phyloP scores from a whole-genome alignment of 179 eudicot species.

The Silene coronaria region DNA sequence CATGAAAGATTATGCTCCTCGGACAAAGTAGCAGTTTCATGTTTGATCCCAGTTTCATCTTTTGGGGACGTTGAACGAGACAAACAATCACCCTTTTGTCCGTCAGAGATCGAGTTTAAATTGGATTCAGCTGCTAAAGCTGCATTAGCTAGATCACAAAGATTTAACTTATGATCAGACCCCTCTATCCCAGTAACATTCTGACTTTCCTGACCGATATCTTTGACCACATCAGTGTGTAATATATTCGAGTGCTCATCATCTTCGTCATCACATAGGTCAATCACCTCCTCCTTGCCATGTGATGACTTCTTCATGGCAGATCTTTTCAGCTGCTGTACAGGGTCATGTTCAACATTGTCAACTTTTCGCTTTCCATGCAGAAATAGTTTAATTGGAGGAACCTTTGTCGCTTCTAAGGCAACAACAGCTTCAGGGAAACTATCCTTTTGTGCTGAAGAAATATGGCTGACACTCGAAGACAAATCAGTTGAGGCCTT shows the following conservation, averaged over 20 bases:
- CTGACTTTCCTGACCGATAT: slow-evolving; percentile 23
- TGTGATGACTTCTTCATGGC: slow-evolving; percentile 33
- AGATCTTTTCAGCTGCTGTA: slow-evolving; percentile 25
- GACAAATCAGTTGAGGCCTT: slow-evolving; percentile 28
- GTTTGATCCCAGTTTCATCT: slow-evolving; percentile 31
- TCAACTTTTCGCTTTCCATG: slow-evolving; percentile 25
- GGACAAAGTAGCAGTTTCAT: slow-evolving; percentile 29
- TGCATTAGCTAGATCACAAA: slow-evolving; percentile 35
- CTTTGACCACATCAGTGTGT: slow-evolving; percentile 26
- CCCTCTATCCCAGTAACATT: slow-evolving; percentile 19
- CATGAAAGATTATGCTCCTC: slow-evolving; percentile 31
- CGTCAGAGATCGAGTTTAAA: slow-evolving; percentile 27
- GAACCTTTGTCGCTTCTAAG: slow-evolving; percentile 33
- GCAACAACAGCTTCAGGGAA: slow-evolving; percentile 36
- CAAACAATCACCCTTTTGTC: slow-evolving; percentile 31
- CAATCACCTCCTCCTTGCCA: slow-evolving; percentile 46
- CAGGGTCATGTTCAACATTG: slow-evolving; percentile 20
- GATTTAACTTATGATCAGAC: slow-evolving; percentile 35
- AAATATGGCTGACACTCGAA: slow-evolving; percentile 23
- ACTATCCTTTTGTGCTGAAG: slow-evolving; percentile 30
- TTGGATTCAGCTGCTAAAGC: slow-evolving; percentile 36
- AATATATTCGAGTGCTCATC: slow-evolving; percentile 34
- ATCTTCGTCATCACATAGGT: slow-evolving; percentile 82
- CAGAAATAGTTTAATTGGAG: slow-evolving; percentile 24
- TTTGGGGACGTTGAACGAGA: slow-evolving; percentile 38